Conservation (phyloP, 345 rosid species). For the Moricandia arvensis region DNA sequence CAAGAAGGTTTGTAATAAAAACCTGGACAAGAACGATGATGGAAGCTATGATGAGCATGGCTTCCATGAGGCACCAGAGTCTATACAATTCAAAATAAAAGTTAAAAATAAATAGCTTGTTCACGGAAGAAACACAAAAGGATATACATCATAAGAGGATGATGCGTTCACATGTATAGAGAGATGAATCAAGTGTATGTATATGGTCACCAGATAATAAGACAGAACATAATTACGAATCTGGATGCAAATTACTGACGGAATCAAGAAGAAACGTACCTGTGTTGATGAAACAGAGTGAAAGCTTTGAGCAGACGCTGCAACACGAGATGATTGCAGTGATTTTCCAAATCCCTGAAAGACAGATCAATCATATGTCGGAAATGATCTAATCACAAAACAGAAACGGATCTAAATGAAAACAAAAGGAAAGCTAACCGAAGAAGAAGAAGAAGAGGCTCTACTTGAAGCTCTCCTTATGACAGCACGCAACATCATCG, state of each 20-base stretch:
- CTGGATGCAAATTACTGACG: background rate
- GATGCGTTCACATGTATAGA: background rate
- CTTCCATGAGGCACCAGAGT: constrained; percentile 43
- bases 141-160: background rate
- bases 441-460: constrained; percentile 37
- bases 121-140: background rate
- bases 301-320: constrained; percentile 41
- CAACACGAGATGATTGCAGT: constrained; percentile 41
- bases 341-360: constrained; percentile 51
- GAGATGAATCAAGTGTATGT: background rate
- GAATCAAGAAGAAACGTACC: constrained; percentile 30
- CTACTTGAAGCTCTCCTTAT: constrained; percentile 43
- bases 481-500: constrained; percentile 49
- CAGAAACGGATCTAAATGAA: background rate
- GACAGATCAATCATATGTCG: background rate
- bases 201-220: too few relatives aligned
- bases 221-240: background rate
- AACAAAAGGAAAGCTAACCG: constrained; percentile 34
- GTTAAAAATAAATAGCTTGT: background rate
- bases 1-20: background rate
- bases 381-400: background rate
- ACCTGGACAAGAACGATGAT: constrained; percentile 50
- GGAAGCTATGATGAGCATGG: constrained; percentile 46
- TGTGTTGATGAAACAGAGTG: constrained; percentile 45
- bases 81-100: constrained; percentile 38